A percentile compares a stretch with the other conserved stretches of the same genome.
Conservation (phyloP, 2,329 filamentous ascomycete genomes). For the Neocatenulostroma microsporum region DNA sequence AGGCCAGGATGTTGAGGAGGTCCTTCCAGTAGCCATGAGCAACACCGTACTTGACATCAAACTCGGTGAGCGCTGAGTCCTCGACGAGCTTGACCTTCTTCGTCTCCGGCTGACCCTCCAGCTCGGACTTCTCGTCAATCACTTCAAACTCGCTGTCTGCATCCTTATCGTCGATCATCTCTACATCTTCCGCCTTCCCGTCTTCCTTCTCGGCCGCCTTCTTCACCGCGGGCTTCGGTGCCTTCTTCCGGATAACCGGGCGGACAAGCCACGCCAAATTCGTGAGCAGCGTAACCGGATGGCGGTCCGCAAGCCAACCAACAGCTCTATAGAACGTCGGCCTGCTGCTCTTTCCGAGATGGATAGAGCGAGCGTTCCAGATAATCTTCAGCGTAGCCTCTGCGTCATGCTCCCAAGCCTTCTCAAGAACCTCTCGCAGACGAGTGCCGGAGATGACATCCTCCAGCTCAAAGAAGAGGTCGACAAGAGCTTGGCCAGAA, state of each 20-base stretch:
- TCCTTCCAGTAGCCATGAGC: constrained; percentile 59
- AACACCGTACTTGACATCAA: constrained; percentile 32
- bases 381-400: constrained; percentile 50
- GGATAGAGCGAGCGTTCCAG: constrained; percentile 55
- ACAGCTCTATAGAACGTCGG: constrained; percentile 35
- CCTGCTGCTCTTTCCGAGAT: constrained; percentile 49
- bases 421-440: constrained; percentile 38
- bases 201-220: constrained; percentile 28
- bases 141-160: constrained; percentile 21
- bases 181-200: neutral
- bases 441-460: constrained; percentile 31
- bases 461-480: constrained; percentile 49
- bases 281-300: constrained; percentile 47
- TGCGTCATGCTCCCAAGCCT: constrained; percentile 45
- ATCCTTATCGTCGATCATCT: constrained; percentile 25
- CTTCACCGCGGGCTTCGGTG: constrained; percentile 29
- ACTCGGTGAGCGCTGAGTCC: constrained; percentile 11
- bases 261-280: constrained; percentile 51
- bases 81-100: constrained; percentile 19
- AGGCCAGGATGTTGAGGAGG: constrained; percentile 49
- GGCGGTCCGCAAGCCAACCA: constrained; percentile 50
- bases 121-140: constrained; percentile 9
- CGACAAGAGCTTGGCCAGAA: constrained; percentile 41
- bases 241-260: constrained; percentile 50
- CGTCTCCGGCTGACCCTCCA: constrained; percentile 7